Evolutionary conservation across 768 basidiomycete genomes (phyloP), one percentile per base, ranked within the genome.

Genomic region (Lentinula sp.): DNA sequence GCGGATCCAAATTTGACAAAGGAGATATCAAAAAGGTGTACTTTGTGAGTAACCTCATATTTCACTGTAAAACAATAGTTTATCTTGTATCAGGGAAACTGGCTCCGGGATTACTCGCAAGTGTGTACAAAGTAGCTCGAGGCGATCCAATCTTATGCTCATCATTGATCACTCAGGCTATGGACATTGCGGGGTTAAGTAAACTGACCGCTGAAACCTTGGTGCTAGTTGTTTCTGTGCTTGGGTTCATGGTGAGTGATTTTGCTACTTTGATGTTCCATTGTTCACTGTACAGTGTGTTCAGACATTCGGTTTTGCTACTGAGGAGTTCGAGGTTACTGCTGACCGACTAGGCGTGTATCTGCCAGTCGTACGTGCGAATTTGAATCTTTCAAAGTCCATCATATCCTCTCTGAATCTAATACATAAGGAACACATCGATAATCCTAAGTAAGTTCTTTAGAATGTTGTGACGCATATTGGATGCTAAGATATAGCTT

Each of bases 311-410:
- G 85, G 84, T 36, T 85, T 81, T 62, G 81, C 85, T 12, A 86
- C 86, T 3, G 79, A 79, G 61, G 85, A 87, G 71, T 90, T 88
- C 62, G 77, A 90, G 74, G 85, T 91, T 33, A 91, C 88, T 9
- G 74, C 82, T 36, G 86, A 89, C 53, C 81, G 87, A 54, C 79
- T 92, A 16, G 88, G 88, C 2, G 86, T 87, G n/a, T 91, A 91
- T 70, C 79, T 90, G 1, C 88, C 88, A 3, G 83, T 85, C 9
- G 85, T 82, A 69, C 64, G 79, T 74, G 15, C 8, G n/a, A 33
- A 13, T 56, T 57, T 13, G 0, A 53, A 35, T 39, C 5, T n/a
- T 36, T 16, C 41, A 9, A 39, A 36, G 33, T 15, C 59, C 9
- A 48, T 64, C 39, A 58, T 55, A 60, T 42, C 42, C 15, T 49